Evolutionary conservation across 495 filamentous ascomycete genomes (phyloP).

Genomic region (Penicillium simplicissimum): DNA sequence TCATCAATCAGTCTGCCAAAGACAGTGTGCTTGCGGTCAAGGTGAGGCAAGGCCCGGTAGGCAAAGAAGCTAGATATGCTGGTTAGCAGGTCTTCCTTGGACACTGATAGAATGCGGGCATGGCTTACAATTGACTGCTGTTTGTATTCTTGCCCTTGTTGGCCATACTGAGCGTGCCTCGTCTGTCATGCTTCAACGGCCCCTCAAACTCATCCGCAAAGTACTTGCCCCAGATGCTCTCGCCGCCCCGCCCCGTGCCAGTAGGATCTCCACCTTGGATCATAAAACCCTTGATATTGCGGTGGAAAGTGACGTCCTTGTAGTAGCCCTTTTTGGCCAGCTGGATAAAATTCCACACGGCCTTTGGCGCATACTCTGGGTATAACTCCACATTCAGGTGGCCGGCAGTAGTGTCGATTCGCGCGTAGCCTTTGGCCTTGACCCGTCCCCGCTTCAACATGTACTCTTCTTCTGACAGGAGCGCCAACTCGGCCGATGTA

Average conservation of each 20-base stretch:
- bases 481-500: constrained; percentile 79
- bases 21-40: constrained; percentile 95
- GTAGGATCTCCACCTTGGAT: constrained; percentile 81
- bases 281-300: constrained; percentile 96
- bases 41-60: constrained; percentile 77
- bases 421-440: constrained; percentile 85
- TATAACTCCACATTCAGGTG: constrained; percentile 87
- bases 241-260: constrained; percentile 79
- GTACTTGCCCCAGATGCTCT: constrained; percentile 83
- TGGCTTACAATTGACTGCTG: constrained; percentile 73
- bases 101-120: not conserved
- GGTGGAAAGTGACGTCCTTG: constrained; percentile 76
- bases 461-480: constrained; percentile 90
- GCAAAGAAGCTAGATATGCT: constrained; percentile 66
- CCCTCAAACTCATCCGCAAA: constrained; percentile 94
- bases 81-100: constrained; percentile 6
- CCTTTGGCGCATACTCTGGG: constrained; percentile 83
- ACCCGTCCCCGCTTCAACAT: constrained; percentile 89
- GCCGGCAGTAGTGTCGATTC: constrained; percentile 80
- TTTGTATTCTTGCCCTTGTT: constrained; percentile 99
- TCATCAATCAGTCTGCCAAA: constrained; percentile 85
- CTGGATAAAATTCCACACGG: constrained; percentile 95
- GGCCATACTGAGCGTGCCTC: constrained; percentile 89
- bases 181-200: constrained; percentile 71
- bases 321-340: constrained; percentile 91